A percentile compares a stretch with the other conserved stretches of the same genome.
Evolutionary conservation across 1,139 yeast species (phyloP).

Genomic region (Spencermartinsiella ligniputridi): DNA sequence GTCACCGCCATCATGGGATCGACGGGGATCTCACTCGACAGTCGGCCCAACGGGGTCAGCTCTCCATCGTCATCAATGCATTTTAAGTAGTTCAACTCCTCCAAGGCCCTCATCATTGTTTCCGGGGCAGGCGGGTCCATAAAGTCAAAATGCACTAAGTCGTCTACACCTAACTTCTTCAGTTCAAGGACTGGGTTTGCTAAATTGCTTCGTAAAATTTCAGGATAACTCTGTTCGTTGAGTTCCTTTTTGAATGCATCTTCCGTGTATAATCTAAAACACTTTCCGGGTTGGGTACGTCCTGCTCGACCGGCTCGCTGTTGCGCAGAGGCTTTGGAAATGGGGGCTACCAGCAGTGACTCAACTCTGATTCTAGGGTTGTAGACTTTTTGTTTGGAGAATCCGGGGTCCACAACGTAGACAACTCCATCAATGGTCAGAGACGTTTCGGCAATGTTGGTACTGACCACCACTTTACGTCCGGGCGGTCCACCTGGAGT

Average conservation of each 20-base stretch:
- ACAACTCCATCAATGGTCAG: slow-evolving; percentile 97
- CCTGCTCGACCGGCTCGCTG: slow-evolving; percentile 99
- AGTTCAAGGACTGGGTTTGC: slow-evolving; percentile 89
- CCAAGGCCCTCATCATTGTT: slow-evolving; percentile 98
- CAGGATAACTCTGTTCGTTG: slow-evolving; percentile 94
- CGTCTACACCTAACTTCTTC: slow-evolving; percentile 91
- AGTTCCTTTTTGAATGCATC: slow-evolving; percentile 93
- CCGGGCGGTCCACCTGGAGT: slow-evolving; percentile 79
- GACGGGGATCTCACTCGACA: slow-evolving; percentile 89
- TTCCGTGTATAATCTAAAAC: slow-evolving; percentile 93
- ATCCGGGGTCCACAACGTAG: slow-evolving; percentile 96
- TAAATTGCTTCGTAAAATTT: slow-evolving; percentile 83
- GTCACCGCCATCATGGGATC: slow-evolving; percentile 95
- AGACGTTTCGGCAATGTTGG: slow-evolving; percentile 97
- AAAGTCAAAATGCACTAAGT: slow-evolving; percentile 93
- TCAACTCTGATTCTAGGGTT: slow-evolving; percentile 96
- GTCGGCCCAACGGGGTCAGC: slow-evolving; percentile 79
- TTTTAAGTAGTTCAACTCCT: slow-evolving; percentile 83
- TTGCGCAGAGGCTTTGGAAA: slow-evolving; percentile 95
- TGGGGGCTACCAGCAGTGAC: slow-evolving; percentile 89
- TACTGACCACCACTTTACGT: slow-evolving; percentile 87
- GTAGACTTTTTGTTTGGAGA: slow-evolving; percentile 92
- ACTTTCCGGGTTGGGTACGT: slow-evolving; percentile 98
- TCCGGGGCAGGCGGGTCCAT: slow-evolving; percentile 99
- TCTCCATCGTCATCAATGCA: slow-evolving; percentile 93